Conservation (phyloP, 2,329 filamentous ascomycete genomes). For the Bipolaris cookei region DNA sequence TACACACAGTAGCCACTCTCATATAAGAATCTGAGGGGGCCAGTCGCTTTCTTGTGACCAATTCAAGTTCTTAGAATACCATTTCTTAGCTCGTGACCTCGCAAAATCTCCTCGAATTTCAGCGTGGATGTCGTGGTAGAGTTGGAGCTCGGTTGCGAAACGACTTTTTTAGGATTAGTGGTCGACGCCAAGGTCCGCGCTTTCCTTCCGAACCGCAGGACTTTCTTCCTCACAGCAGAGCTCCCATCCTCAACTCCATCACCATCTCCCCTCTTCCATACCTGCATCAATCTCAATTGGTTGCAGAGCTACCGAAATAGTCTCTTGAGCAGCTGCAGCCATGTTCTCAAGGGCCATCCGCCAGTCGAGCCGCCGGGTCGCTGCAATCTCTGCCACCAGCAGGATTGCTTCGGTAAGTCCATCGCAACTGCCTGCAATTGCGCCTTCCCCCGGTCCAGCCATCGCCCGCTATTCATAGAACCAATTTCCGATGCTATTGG, state of each 20-base stretch:
- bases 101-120: background rate
- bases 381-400: conserved; percentile 89
- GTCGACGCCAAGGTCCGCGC: conserved; percentile 29
- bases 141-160: conserved; percentile 16
- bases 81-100: background rate
- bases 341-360: conserved; percentile 99
- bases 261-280: conserved; percentile 50
- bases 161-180: conserved; percentile 31
- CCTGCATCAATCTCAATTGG: conserved; percentile 54
- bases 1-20: background rate
- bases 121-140: conserved; percentile 1
- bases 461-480: conserved; percentile 46
- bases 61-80: background rate
- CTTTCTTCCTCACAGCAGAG: conserved; percentile 40
- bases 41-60: background rate
- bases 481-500: conserved; percentile 42
- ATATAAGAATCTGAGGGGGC: background rate
- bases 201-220: conserved; percentile 41
- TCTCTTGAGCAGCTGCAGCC: conserved; percentile 57
- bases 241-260: conserved; percentile 47
- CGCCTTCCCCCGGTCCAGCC: conserved; percentile 49
- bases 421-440: conserved; percentile 51
- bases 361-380: conserved; percentile 93
- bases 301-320: conserved; percentile 51
- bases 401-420: conserved; percentile 93